Conservation (phyloP, 192 early-diverging fungal genomes). For the Mortierella claussenii region DNA sequence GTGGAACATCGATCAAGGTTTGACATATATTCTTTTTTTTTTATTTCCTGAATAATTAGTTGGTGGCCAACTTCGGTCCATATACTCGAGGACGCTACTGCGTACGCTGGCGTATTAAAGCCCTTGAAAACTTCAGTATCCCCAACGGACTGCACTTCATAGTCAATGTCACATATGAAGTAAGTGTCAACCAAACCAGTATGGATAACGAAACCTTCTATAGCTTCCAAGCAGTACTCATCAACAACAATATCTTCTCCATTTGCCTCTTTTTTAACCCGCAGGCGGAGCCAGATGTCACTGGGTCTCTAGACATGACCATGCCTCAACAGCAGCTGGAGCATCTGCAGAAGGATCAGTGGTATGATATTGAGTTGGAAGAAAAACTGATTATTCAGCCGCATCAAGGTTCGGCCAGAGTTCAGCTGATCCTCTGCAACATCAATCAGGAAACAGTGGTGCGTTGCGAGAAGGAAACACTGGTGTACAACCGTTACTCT, state of each 20-base stretch:
- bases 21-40: too few relatives aligned
- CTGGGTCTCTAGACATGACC: slow-evolving; percentile 26
- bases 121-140: slow-evolving; percentile 9
- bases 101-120: slow-evolving; percentile 33
- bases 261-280: neutral
- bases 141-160: slow-evolving; percentile 32
- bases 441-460: slow-evolving; percentile 2
- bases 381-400: slow-evolving; percentile 30
- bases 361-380: slow-evolving; percentile 29
- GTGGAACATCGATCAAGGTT: too few relatives aligned
- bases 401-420: slow-evolving; percentile 7
- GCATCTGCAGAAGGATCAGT: slow-evolving; percentile 6
- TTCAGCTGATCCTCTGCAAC: slow-evolving; percentile 23
- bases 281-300: slow-evolving; percentile 32
- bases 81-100: slow-evolving; percentile 24
- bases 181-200: neutral
- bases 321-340: slow-evolving; percentile 6
- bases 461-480: neutral
- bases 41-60: too few relatives aligned
- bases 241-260: neutral
- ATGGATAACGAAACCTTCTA: too few relatives aligned
- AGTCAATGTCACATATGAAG: slow-evolving; percentile 27
- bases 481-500: slow-evolving; percentile 1
- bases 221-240: neutral
- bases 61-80: slow-evolving; percentile 18